phyloP scores from a whole-genome alignment of 768 basidiomycete species.

The Lentinula lateritia region DNA sequence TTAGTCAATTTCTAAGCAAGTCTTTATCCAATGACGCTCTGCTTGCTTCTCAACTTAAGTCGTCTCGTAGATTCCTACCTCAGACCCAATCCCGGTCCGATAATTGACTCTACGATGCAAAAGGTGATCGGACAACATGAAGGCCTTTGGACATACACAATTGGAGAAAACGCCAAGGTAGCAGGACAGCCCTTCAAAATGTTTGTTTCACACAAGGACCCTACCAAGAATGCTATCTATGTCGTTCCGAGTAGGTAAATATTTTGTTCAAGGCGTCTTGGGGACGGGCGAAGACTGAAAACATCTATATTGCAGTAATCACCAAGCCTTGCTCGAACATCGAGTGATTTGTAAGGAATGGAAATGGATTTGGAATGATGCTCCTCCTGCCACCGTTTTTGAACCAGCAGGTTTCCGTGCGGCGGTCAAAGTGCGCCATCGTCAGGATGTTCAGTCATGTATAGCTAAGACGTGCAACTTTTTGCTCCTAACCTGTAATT shows the following conservation, averaged over 20 bases:
- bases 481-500: not conserved
- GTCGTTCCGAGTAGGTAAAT: conserved; percentile 71
- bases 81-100: conserved; percentile 58
- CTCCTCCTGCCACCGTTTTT: conserved; percentile 42
- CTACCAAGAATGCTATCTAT: conserved; percentile 56
- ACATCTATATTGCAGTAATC: conserved; percentile 36
- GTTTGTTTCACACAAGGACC: conserved; percentile 74
- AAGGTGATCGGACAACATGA: conserved; percentile 52
- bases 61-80: conserved; percentile 68
- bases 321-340: conserved; percentile 42
- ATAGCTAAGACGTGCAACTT: conserved; percentile 41
- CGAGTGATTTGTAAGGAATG: conserved; percentile 33
- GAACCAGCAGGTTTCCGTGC: conserved; percentile 39
- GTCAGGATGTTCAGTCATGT: conserved; percentile 53
- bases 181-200: conserved; percentile 53
- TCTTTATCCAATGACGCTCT: not conserved
- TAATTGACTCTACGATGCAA: conserved; percentile 55
- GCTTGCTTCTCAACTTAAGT: not conserved
- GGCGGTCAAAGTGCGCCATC: conserved; percentile 63
- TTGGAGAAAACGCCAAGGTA: conserved; percentile 76
- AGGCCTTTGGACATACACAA: conserved; percentile 81
- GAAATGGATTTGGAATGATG: conserved; percentile 72
- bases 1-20: conserved; percentile 70
- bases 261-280: not conserved
- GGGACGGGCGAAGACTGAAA: not conserved